Base-by-base conservation (phyloP, 129 eudicot species). In the Tagetes patula region DNA sequence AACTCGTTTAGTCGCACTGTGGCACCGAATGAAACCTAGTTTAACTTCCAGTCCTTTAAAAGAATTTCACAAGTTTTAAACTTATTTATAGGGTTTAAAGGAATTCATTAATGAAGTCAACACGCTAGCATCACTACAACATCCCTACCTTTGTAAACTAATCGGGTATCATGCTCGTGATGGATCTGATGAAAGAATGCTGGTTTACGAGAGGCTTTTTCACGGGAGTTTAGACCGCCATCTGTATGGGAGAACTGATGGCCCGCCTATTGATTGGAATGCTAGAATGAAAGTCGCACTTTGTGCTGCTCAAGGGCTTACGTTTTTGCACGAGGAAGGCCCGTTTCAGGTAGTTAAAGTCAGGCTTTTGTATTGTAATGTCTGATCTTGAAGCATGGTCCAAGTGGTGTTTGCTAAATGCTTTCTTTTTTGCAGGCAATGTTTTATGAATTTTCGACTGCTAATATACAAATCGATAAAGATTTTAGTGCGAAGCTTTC, bases 231-330 rank as follows among this genome's bases (percentile, higher is more conserved):
- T 94, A 80, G 99, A 94, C 70, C 83, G 96, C 65, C 86, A 88
- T 74, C 75, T 94, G 64, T 86, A 83, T 74, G 99, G 99, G 33
- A 80, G 99, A 82, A 84, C 88, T 5, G 96, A 86, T 59, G 99
- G 99, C 62, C 97, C 99, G 2, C 93, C 90, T 11, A 81, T 94
- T 6, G 99, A 94, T 77, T 94, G 99, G 99, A 90, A 85, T 78
- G 82, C 93, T 46, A 84, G 99, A 72, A 88, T 90, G 89, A 94
- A 90, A 85, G 91, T 94, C 73, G 93, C 97, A 52, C 80, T 83
- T 70, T 90, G 99, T 90, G 99, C 99, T 41, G 97, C 99, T 36
- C 96, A 88, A 73, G 99, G 99, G 64, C 89, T 94, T 34, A 90
- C 99, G 8, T 94, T 90, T 84, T 79, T 94, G 79, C 99, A 94